Base-by-base conservation (phyloP, 2,329 filamentous ascomycete species). In the Phialophora chinensis region DNA sequence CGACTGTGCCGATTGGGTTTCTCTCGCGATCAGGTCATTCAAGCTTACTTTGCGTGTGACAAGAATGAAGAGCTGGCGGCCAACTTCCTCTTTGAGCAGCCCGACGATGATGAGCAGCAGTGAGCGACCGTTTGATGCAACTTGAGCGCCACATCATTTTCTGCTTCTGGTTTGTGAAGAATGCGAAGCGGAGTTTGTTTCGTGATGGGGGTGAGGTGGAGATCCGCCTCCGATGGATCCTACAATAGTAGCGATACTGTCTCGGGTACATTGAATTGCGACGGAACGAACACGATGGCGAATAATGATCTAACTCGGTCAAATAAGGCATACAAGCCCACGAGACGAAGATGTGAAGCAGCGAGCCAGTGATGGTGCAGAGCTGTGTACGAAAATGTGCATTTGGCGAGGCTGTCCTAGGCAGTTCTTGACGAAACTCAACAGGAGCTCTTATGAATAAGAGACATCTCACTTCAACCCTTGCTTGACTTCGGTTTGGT, bases 1-100 rank as follows among this genome's bases (percentile, higher is more conserved):
- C 87, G 95, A 91, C 85, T 99, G 76, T 97, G 92, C 81, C 90
- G 91, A 70, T 88, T 99, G 53, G 95, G 95, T 42, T 99, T 99
- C 78, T 89, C 94, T 74, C 89, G 93, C 67, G 93, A 98, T 73
- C 88, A 93, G 73, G 95, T 95, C 60, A 97, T 98, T 72, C 94
- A 99, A 81, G 95, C 95, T 29, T 99, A 98, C 82, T 99, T 99
- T 77, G 95, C 95, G 38, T 99, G 95, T 79, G 95, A 99, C 81
- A 99, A 98, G 87, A 98, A 99, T 79, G 95, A 99, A 81, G 95
- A 99, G 80, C 85, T 99, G 60, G 95, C 95, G 0, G 95, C 95
- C 71, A 99, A 99, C 81, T 98, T 97, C 80, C 85, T 99, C 67
- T 99, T 99, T 77, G 95, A 99, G 74, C 93, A 98, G 81, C 93